phyloP scores from a whole-genome alignment of 225 moss, liverwort and hornwort species.

The Rhytidiadelphus loreus region DNA sequence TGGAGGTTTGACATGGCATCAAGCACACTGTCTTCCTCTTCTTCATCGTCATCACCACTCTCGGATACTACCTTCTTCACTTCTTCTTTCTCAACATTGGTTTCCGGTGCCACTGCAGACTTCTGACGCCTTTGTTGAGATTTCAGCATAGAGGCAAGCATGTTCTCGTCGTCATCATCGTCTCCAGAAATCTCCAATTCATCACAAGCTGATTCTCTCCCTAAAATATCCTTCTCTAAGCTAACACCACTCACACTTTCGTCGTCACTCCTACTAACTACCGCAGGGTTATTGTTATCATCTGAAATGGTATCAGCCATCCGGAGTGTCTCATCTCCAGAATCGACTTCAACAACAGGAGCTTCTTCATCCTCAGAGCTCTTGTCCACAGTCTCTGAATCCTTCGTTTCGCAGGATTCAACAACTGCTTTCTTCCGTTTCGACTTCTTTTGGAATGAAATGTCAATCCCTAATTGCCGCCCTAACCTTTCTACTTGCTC shows the following conservation, averaged over 20 bases:
- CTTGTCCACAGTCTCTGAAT: neutral
- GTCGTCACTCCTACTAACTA: conserved; percentile 1
- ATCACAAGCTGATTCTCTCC: conserved; percentile 7
- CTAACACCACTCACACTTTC: conserved; percentile 10
- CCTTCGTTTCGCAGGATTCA: neutral
- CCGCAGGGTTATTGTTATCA: neutral
- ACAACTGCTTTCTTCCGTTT: conserved; percentile 1
- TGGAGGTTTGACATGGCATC: conserved; percentile 36
- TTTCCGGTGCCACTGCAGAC: neutral
- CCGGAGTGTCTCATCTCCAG: neutral
- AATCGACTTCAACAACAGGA: neutral
- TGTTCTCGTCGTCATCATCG: conserved; percentile 27
- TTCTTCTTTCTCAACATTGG: neutral
- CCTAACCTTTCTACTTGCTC: conserved; percentile 46
- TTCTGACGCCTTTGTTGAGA: conserved; percentile 16
- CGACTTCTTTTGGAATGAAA: conserved; percentile 13
- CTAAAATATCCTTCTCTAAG: neutral
- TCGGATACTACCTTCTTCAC: neutral
- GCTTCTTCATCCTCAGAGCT: neutral
- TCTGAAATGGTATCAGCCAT: neutral
- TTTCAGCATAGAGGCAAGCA: conserved; percentile 49
- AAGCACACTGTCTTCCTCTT: conserved; percentile 31
- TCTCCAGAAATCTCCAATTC: conserved; percentile 20
- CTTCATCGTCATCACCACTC: conserved; percentile 15
- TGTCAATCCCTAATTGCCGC: conserved; percentile 30